Conservation (phyloP, 768 basidiomycete genomes). For the Boletus reticulatus region DNA sequence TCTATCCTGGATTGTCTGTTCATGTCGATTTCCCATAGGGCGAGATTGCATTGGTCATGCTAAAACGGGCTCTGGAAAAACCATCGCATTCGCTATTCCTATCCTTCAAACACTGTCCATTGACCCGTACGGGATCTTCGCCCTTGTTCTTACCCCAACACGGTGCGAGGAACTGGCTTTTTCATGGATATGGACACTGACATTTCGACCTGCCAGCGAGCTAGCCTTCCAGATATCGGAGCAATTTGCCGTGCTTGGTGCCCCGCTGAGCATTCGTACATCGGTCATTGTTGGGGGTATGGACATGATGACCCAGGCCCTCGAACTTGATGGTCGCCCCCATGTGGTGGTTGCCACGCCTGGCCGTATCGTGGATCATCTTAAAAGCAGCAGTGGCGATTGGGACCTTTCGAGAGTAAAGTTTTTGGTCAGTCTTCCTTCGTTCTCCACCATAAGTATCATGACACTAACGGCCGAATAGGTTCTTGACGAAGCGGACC, state of each 20-base stretch:
- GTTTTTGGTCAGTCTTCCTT: conserved; percentile 60
- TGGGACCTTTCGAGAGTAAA: conserved; percentile 85
- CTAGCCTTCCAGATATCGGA: conserved; percentile 97
- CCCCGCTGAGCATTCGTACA: conserved; percentile 76
- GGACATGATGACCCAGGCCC: conserved; percentile 95
- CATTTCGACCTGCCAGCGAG: conserved; percentile 53
- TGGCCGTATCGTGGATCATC: conserved; percentile 88
- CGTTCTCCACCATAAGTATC: neutral
- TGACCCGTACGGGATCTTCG: conserved; percentile 95
- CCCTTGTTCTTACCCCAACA: conserved; percentile 91
- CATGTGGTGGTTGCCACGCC: conserved; percentile 96
- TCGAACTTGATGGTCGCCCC: conserved; percentile 80
- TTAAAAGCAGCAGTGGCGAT: conserved; percentile 69
- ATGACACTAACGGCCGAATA: conserved; percentile 28
- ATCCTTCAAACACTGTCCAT: conserved; percentile 84
- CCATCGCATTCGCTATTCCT: conserved; percentile 94
- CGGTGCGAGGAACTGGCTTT: conserved; percentile 49
- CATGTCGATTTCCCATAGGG: conserved; percentile 45
- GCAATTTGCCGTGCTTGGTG: conserved; percentile 90
- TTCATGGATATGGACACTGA: neutral
- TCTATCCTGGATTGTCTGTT: neutral
- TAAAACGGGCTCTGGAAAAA: conserved; percentile 98
- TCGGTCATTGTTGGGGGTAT: conserved; percentile 95
- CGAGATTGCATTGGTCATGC: conserved; percentile 97
- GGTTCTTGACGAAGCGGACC: conserved; percentile 97